Base-by-base conservation (phyloP, 371 early-diverging fungal genomes). In the Homolaphlyctis polyrhiza region DNA sequence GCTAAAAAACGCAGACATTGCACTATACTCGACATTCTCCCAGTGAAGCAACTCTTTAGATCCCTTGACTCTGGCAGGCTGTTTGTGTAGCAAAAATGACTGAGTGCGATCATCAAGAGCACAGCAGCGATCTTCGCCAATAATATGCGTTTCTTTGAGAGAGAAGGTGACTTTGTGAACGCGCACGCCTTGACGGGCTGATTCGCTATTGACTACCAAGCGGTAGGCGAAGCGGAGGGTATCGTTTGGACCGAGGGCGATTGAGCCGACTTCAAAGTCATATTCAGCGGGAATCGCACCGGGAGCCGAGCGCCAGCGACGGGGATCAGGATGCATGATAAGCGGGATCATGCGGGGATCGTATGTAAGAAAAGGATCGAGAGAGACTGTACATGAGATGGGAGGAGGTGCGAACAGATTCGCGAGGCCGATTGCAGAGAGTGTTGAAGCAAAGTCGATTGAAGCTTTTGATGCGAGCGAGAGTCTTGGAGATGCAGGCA, bases 291-390 rank as follows among this genome's bases (percentile, higher is more conserved):
- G 80, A 16, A 49, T 30, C 5, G 73, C 73, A 14, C 71, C 73
- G 3, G 74, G 73, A 4, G 75, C 69, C 4, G 73, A 73, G 5
- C 75, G 58, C 80, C 80, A 79, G 14, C 71, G 63, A 35, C 73
- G 67, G 49, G 70, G 60, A 33, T 79, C 77, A 16, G 75, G 77
- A 39, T 70, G 68, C 39, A 79, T 35, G 11, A 79, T 48, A 11
- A 51, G 32, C 18, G 80, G 80, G 6, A 79, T 59, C 35, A 72
- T 66, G 14, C 75, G 59, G 5, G 80, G 75, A 54, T 79, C 80
- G 61, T 72, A 74, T 1, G 71, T 71, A 23, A 65, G 27, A 58
- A 74, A 76, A 1, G 79, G 79, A 13, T 59, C 27, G 6, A 74
- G 47, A 3, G 59, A 50, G 23, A 34, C 39, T 13, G 50, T 62